Base-by-base conservation (phyloP, 345 rosid species). In the Nasturtium officinale region DNA sequence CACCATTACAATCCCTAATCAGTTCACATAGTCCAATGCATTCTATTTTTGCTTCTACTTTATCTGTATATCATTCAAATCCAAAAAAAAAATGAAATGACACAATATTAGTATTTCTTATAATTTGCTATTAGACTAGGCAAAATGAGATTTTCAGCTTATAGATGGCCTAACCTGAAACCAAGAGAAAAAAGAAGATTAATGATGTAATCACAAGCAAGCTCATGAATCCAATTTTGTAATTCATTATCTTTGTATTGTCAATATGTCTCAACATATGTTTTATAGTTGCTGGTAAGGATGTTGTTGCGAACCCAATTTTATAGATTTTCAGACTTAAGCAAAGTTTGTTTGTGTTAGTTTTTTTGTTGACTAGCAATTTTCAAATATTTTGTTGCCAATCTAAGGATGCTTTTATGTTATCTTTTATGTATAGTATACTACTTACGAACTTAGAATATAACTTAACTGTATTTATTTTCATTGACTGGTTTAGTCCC, bases 21-120 rank as follows among this genome's bases (percentile, higher is more conserved):
- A 13, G 0, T 4, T 7, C 2, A 55, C 77, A 73, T 54, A 47
- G 70, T 55, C 48, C 64, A 43, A 64, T 0, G 7, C 77, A 73
- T 4, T 54, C 21, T 12, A 0, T 11, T 43, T 46, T 16, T 0
- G 64, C 77, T 64, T 73, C 71, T 21, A 64, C 57, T 17, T 32
- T 55, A 26, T 55, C 71, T 73, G 65, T 10, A 62, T 28, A 52
- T 62, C 62, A 55, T 10, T 50, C 21, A 6, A 25, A 25, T 3
- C 21, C 10, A 26, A 9, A 17, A 17, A 11, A 16, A 1, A n/a
- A n/a, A 5, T 1, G 1, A 6, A 37, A 45, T 17, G 12, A 45
- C 26, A 20, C 3, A 4, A 48, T 21, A 18, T 32, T 12, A 8
- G 7, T 3, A 43, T 26, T 28, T 62, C 16, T 26, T 17, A 63